These are phyloP conservation scores for Saccharomyces pastorianus DNA, from an alignment of 1,139 yeast species.

Conservation along the genomic window DNA sequence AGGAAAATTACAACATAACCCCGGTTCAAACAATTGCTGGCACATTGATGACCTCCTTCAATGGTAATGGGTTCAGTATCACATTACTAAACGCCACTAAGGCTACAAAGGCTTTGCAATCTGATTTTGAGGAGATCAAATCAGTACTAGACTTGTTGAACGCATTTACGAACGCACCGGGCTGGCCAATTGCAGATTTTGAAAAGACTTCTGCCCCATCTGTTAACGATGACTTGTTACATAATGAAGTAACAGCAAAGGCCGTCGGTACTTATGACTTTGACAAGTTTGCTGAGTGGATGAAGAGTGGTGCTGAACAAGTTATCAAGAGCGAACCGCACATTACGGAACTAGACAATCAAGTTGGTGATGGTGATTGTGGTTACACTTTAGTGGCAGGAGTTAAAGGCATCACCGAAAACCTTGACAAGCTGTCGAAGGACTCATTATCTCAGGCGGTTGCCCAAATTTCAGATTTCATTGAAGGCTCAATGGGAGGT, in stretches of 20 bases:
- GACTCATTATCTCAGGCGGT: constrained; percentile 50
- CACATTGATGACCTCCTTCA: constrained; percentile 75
- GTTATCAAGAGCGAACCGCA: constrained; percentile 58
- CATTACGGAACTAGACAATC: constrained; percentile 76
- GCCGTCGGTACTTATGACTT: constrained; percentile 35
- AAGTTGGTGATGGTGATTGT: constrained; percentile 96
- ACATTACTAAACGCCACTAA: constrained; percentile 62
- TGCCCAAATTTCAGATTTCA: constrained; percentile 58
- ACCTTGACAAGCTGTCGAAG: constrained; percentile 41
- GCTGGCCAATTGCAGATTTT: constrained; percentile 48
- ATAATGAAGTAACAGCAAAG: constrained; percentile 36
- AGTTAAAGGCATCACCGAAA: constrained; percentile 59
- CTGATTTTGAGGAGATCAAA: constrained; percentile 35
- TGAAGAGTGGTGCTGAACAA: constrained; percentile 42
- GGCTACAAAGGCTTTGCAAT: constrained; percentile 33
- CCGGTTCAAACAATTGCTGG: constrained; percentile 67
- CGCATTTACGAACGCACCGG: constrained; percentile 68
- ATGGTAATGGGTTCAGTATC: constrained; percentile 85
- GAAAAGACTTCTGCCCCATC: constrained; percentile 24
- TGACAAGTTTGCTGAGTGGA: constrained; percentile 32
- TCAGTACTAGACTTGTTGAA: constrained; percentile 48
- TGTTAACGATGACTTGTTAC: constrained; percentile 33
- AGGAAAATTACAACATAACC: constrained; percentile 42
- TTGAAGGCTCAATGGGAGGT: constrained; percentile 92
- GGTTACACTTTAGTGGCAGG: constrained; percentile 86